Evolutionary conservation across 108 stramenopile genomes (phyloP).

Genomic region (Parietichytrium sp.): DNA sequence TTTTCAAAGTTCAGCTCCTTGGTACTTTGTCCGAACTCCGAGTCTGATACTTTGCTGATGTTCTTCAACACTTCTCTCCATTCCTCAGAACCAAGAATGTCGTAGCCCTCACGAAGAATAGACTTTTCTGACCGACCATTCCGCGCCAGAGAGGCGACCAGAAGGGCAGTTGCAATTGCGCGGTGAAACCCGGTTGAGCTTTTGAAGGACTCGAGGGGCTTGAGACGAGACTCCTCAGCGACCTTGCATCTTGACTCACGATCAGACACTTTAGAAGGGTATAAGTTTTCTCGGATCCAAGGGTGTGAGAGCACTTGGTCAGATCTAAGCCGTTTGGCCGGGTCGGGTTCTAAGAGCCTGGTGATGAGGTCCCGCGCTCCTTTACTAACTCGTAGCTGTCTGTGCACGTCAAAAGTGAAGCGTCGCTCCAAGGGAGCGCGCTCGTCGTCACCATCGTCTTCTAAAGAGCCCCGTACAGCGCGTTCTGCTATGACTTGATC

Average conservation of each 20-base stretch:
- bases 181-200: neutral
- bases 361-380: neutral
- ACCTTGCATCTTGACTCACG: no score
- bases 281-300: neutral
- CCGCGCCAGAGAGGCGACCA: slow-evolving; percentile 13
- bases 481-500: neutral
- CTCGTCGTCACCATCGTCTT: neutral
- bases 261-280: no score
- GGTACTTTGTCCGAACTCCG: no score
- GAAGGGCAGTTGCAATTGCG: neutral
- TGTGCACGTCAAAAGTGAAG: slow-evolving; percentile 5
- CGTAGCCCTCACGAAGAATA: neutral
- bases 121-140: neutral
- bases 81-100: neutral
- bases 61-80: neutral
- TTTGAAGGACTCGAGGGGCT: no score
- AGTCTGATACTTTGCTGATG: neutral
- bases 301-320: neutral
- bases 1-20: neutral
- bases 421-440: neutral
- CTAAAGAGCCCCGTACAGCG: neutral
- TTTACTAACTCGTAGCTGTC: neutral
- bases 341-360: neutral
- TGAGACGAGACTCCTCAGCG: neutral
- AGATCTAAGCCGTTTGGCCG: neutral